Conservation (phyloP, 2,329 filamentous ascomycete species). For the Scleromitrula shiraiana region DNA sequence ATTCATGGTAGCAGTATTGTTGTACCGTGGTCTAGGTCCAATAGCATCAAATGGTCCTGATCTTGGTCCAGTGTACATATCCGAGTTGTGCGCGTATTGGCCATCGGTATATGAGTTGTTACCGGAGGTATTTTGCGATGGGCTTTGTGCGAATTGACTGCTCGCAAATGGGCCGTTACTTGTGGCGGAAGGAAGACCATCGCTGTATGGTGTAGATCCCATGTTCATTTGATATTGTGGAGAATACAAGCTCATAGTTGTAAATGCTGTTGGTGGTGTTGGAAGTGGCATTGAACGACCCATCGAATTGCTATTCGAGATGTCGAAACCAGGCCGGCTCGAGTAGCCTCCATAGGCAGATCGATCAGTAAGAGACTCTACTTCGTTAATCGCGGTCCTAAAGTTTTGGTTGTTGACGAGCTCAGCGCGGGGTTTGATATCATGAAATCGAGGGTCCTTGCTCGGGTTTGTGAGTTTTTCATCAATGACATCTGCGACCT, state of each 20-base stretch:
- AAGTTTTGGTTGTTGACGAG: constrained; percentile 58
- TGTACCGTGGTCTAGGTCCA: too few species aligned
- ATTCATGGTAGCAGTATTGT: too few species aligned
- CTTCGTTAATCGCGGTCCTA: constrained; percentile 55
- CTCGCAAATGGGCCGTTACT: constrained; percentile 14
- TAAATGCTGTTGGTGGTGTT: constrained; percentile 21
- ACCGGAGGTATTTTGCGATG: too few species aligned
- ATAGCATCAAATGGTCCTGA: too few species aligned
- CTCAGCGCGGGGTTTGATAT: constrained; percentile 47
- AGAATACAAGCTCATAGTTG: constrained; percentile 13
- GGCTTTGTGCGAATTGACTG: constrained; percentile 17
- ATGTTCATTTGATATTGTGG: constrained; percentile 18
- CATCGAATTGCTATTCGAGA: constrained; percentile 25
- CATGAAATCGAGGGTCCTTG: constrained; percentile 41
- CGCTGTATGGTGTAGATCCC: constrained; percentile 15
- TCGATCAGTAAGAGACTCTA: constrained; percentile 34
- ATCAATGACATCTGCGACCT: constrained; percentile 63
- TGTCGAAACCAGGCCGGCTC: constrained; percentile 23
- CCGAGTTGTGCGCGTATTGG: too few species aligned
- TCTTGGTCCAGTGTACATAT: too few species aligned
- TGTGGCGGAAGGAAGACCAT: constrained; percentile 12
- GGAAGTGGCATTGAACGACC: constrained; percentile 25
- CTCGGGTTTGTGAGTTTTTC: constrained; percentile 49
- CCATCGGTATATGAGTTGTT: too few species aligned
- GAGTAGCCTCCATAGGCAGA: constrained; percentile 22